Evolutionary conservation across 208 protist genomes (phyloP).

Genomic region (Leishmania guyanensis): DNA sequence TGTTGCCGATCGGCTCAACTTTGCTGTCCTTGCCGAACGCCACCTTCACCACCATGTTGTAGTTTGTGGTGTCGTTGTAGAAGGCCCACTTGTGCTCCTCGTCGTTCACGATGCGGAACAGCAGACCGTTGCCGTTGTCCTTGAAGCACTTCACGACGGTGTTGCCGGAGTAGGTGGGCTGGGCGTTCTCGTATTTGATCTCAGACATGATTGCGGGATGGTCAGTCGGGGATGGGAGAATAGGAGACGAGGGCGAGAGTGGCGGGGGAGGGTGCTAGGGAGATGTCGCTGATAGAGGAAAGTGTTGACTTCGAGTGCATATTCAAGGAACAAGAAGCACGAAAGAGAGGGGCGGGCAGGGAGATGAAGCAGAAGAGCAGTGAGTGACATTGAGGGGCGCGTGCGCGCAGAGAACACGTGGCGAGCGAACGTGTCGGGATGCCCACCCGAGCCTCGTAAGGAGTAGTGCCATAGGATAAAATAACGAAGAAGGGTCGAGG

Average conservation of each 20-base stretch:
- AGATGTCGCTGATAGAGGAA: neutral
- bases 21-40: slow-evolving; percentile 77
- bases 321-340: neutral
- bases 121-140: slow-evolving; percentile 82
- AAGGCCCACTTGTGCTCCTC: slow-evolving; percentile 82
- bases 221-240: neutral
- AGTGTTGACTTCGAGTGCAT: neutral
- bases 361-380: neutral
- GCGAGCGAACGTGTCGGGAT: neutral
- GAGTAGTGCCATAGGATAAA: neutral
- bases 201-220: slow-evolving; percentile 38
- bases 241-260: neutral
- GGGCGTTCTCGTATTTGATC: slow-evolving; percentile 68
- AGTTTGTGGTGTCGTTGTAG: slow-evolving; percentile 85
- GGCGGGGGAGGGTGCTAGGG: neutral
- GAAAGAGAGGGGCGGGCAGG: neutral
- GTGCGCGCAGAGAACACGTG: neutral
- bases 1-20: slow-evolving; percentile 60
- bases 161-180: slow-evolving; percentile 55
- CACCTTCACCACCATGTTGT: slow-evolving; percentile 78
- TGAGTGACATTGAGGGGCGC: neutral
- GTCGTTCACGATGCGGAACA: slow-evolving; percentile 83
- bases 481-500: neutral
- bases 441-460: neutral
- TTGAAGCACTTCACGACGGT: slow-evolving; percentile 75